Evolutionary conservation across 257 asterid genomes (phyloP).

Genomic region (Nicotiana noctiflora): DNA sequence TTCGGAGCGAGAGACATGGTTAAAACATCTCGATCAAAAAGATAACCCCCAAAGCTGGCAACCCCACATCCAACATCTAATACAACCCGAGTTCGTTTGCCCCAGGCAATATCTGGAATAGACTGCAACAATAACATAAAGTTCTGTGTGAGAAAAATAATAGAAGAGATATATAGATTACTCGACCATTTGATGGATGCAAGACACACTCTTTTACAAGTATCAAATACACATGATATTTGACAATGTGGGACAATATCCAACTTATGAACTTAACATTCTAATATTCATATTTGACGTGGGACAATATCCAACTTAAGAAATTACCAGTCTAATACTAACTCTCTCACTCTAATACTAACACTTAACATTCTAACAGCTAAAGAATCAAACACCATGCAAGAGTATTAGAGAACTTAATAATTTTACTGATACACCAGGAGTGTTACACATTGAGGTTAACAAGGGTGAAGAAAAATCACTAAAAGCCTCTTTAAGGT

Average conservation of each 20-base stretch:
- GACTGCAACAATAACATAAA: conserved; percentile 42
- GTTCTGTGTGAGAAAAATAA: background rate
- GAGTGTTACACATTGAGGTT: background rate
- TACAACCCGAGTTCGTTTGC: conserved; percentile 84
- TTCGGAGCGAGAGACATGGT: conserved; percentile 97
- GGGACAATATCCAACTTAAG: background rate
- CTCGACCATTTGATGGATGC: background rate
- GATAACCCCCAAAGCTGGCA: conserved; percentile 97
- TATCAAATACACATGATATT: background rate
- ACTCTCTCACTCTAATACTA: background rate
- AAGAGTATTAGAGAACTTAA: background rate
- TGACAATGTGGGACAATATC: background rate
- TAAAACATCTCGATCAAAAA: conserved; percentile 74
- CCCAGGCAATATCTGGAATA: conserved; percentile 89
- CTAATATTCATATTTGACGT: background rate
- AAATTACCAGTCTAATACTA: background rate
- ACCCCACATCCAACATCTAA: conserved; percentile 99
- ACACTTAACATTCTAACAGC: background rate
- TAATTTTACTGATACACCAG: background rate
- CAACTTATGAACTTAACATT: background rate
- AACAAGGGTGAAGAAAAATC: background rate
- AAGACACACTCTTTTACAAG: background rate
- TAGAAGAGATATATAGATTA: background rate
- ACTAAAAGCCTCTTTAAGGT: background rate
- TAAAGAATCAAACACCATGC: background rate